A percentile compares a stretch with the other conserved stretches of the same genome.
Evolutionary conservation across 2,329 filamentous ascomycete species (phyloP).

Genomic region (Polytolypa hystricis): DNA sequence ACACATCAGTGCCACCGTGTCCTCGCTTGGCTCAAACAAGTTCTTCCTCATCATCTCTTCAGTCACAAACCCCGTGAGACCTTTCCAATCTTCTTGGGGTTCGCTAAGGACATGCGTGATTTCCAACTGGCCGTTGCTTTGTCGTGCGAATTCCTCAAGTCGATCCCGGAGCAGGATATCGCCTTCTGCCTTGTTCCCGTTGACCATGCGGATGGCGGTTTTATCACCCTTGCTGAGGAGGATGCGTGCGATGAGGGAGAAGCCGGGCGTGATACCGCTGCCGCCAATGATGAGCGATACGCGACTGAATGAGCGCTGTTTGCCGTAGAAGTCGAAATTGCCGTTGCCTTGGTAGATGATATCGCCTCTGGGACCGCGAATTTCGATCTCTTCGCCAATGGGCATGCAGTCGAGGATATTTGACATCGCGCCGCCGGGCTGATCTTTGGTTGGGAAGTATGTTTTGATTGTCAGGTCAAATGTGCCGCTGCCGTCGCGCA

Average conservation of each 20-base stretch:
- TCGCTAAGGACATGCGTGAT: slow-evolving; percentile 40
- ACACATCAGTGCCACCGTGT: slow-evolving; percentile 38
- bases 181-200: slow-evolving; percentile 38
- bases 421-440: slow-evolving; percentile 44
- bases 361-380: slow-evolving; percentile 42
- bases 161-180: slow-evolving; percentile 38
- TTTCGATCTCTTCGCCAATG: slow-evolving; percentile 39
- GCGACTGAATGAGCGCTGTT: slow-evolving; percentile 31
- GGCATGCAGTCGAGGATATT: slow-evolving; percentile 43
- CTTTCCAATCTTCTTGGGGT: slow-evolving; percentile 35
- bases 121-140: slow-evolving; percentile 30
- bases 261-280: slow-evolving; percentile 42
- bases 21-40: slow-evolving; percentile 33
- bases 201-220: slow-evolving; percentile 33
- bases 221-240: slow-evolving; percentile 21
- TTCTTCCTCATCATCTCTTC: slow-evolving; percentile 30
- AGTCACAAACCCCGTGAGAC: slow-evolving; percentile 32
- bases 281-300: slow-evolving; percentile 42
- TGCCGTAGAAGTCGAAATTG: slow-evolving; percentile 35
- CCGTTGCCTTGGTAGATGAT: slow-evolving; percentile 40
- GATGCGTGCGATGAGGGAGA: slow-evolving; percentile 38
- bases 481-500: slow-evolving; percentile 30
- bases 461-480: slow-evolving; percentile 43
- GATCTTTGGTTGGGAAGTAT: slow-evolving; percentile 37
- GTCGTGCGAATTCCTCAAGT: slow-evolving; percentile 31